A percentile compares a stretch with the other conserved stretches of the same genome.
phyloP scores from a whole-genome alignment of 331 rosid species.

The Quercus phellos region DNA sequence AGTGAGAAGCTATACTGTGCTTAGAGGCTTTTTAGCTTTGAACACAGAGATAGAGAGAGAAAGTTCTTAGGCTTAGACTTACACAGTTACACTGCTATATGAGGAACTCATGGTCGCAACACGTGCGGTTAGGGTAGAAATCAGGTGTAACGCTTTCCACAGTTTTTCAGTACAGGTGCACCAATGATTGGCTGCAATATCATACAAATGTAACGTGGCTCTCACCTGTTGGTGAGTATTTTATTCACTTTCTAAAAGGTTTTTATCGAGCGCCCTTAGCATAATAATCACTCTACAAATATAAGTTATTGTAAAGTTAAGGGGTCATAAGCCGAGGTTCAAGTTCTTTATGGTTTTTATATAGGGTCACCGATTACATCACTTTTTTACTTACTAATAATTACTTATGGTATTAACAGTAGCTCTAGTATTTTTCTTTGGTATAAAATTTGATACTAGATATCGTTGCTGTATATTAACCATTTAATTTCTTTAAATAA shows the following conservation, averaged over 20 bases:
- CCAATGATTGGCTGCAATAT: not conserved
- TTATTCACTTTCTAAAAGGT: not conserved
- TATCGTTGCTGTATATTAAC: too few species aligned
- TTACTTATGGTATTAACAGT: accelerated
- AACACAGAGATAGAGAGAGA: conserved; percentile 1
- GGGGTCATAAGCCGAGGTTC: too few species aligned
- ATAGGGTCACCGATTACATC: accelerated
- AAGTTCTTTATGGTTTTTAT: too few species aligned
- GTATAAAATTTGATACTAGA: too few species aligned
- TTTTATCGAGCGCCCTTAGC: accelerated
- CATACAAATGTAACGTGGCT: not conserved
- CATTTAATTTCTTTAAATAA: too few species aligned
- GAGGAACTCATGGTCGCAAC: not conserved
- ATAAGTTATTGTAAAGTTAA: too few species aligned
- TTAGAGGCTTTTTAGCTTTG: not conserved
- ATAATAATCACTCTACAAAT: accelerated
- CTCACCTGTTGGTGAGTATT: not conserved
- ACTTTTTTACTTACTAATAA: too few species aligned
- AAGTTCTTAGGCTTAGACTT: not conserved
- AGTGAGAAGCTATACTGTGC: not conserved
- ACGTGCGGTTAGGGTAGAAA: not conserved
- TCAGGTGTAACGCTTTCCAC: not conserved
- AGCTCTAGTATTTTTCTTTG: too few species aligned
- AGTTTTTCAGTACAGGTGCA: not conserved
- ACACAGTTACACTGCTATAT: too few species aligned